A percentile compares a stretch with the other conserved stretches of the same genome.
Conservation (phyloP, 83 land plant genomes). For the Isoetes engelmannii region DNA sequence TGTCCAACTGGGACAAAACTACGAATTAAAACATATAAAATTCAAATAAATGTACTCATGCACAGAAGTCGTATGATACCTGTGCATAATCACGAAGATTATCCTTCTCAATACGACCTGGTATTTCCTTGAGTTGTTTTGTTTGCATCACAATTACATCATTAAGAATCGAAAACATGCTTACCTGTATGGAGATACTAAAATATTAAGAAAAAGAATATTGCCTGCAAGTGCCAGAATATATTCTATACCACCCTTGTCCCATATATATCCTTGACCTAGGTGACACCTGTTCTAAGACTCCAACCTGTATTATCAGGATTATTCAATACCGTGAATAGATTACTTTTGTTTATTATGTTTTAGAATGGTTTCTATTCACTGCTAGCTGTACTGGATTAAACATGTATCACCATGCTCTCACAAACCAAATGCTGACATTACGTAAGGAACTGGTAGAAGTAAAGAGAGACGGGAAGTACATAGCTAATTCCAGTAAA, state of each 20-base stretch:
- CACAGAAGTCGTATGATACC: conserved; percentile 6
- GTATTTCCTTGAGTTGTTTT: conserved; percentile 25
- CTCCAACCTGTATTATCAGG: too few species aligned
- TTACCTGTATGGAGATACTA: conserved; percentile 10
- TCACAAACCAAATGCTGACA: too few species aligned
- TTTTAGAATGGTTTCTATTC: too few species aligned
- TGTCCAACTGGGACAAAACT: conserved; percentile 19
- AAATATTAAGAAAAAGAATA: background rate
- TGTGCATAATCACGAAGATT: conserved; percentile 34
- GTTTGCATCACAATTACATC: conserved; percentile 31
- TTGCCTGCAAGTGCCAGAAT: too few species aligned
- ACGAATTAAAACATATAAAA: conserved; percentile 6
- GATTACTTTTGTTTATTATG: too few species aligned
- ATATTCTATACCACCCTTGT: too few species aligned
- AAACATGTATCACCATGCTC: too few species aligned
- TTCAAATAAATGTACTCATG: background rate
- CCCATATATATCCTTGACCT: background rate
- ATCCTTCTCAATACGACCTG: conserved; percentile 41
- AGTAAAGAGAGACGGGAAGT: too few species aligned
- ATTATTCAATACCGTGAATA: too few species aligned
- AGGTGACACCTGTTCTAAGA: background rate
- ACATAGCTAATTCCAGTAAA: too few species aligned
- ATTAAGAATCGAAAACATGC: conserved; percentile 39
- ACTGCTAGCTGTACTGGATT: too few species aligned
- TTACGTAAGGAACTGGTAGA: too few species aligned